Base-by-base conservation (phyloP, 2,329 filamentous ascomycete genomes). In the Penicillium sp. region DNA sequence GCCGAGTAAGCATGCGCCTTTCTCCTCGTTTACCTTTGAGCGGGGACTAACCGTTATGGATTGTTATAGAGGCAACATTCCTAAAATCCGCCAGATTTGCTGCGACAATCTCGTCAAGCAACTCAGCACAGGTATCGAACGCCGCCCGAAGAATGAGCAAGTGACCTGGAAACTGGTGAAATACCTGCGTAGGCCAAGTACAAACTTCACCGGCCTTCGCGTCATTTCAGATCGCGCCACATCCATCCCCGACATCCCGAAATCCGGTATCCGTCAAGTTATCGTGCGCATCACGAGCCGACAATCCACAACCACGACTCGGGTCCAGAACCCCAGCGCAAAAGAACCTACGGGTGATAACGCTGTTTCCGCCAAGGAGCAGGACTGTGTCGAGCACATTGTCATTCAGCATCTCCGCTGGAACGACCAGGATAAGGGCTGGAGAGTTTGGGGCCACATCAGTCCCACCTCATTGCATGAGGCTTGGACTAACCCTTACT, bases 381-480 rank as follows among this genome's bases (percentile, higher is more conserved):
- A 76, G 67, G 74, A 76, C 60, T 75, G 75, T 59, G 73, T 70
- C 2, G 81, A 83, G 65, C 81, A 83, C 59, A 63, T 83, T 31
- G 80, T 83, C 15, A 64, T 83, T 25, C 81, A 83, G 70, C 75
- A 77, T 66, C 60, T 77, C 34, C 66, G 75, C 36, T 71, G 75
- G 65, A 70, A 70, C 31, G 75, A 77, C 9, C 69, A 75, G 58
- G 70, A 77, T 40, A 70, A 71, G 13, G 67, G 72, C 16, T 83
- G 81, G 81, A 77, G 74, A 60, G 67, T 82, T 50, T 83, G 81
- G 81, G 81, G 81, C 4, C 75, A 75, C 55, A 65, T 75, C 45
- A 72, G 73, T 29, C 76, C 79, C 58, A 79, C 75, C 8, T 76
- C 70, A 19, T 46, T 78, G 48, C 65, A 75, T 15, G 70, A 74